phyloP scores from a whole-genome alignment of 192 early-diverging fungal species.

The Backusella morwellensis region DNA sequence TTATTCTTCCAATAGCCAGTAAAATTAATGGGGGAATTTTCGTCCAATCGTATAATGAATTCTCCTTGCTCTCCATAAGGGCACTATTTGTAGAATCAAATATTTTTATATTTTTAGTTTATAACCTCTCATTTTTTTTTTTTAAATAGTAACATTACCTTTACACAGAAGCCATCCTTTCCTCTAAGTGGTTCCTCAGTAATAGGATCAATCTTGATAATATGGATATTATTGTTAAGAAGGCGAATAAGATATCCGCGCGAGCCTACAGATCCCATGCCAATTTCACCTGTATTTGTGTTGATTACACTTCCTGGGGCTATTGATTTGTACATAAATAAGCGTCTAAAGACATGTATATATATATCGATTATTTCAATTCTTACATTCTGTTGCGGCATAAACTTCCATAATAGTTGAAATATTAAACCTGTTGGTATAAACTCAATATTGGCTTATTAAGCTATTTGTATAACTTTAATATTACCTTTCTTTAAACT shows the following conservation, averaged over 20 bases:
- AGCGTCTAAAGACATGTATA: not conserved
- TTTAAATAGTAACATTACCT: conserved; percentile 18
- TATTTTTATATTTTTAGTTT: not conserved
- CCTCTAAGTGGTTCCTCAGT: conserved; percentile 53
- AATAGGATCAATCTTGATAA: conserved; percentile 58
- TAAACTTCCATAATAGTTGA: conserved; percentile 61
- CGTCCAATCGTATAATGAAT: conserved; percentile 41
- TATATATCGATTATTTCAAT: not conserved
- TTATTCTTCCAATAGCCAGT: conserved; percentile 51
- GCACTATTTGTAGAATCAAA: not conserved
- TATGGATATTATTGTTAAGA: conserved; percentile 33
- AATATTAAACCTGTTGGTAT: conserved; percentile 49
- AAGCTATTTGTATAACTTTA: not conserved
- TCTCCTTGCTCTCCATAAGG: conserved; percentile 57
- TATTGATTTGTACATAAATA: not conserved
- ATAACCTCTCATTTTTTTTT: not conserved
- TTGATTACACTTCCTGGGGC: conserved; percentile 43
- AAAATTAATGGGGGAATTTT: conserved; percentile 28
- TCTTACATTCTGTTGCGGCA: conserved; percentile 62
- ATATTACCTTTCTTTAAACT: conserved; percentile 45
- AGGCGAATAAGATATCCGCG: conserved; percentile 37
- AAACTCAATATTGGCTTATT: not conserved
- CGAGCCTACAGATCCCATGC: conserved; percentile 59
- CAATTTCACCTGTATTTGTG: conserved; percentile 40
- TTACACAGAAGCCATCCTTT: conserved; percentile 49